Evolutionary conservation across 371 early-diverging fungal species (phyloP), one percentile per base, ranked within the genome.

Genomic region (Haplosporangium sp.): DNA sequence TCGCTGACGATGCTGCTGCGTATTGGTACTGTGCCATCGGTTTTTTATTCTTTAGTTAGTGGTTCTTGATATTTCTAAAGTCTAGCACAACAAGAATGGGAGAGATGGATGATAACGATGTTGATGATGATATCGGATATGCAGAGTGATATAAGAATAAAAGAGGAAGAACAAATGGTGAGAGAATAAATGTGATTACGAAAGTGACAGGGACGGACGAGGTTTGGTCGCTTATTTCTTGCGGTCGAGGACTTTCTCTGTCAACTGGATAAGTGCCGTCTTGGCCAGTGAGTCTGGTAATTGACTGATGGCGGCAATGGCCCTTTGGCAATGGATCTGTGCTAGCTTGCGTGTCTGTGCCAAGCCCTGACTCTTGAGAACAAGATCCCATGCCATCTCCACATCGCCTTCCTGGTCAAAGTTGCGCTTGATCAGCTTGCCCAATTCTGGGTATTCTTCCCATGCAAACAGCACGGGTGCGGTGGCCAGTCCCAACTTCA

Each of bases 401-500:
- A 85, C 87, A 74, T 94, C 93, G 6, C 90, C 93, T 40, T 86
- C 74, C 11, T 83, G 59, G 14, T 84, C 67, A 76, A 98, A 98
- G 67, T 93, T 92, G 45, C 98, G 93, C 55, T 94, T 92, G 54
- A 97, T 94, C 54, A 96, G 77, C 10, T 90, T 90, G 6, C 90
- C 92, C 47, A 98, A 82, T 73, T 95, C 93, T 0, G 97, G 94
- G 70, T 84, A 94, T 80, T 94, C 91, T 69, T 95, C 92, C 84
- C 94, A 94, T 2, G 98, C 97, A 76, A 92, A 96, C 43, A 98
- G 82, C 1, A 98, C 96, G 0, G 98, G 98, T 4, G 97, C 98
- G 13, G 98, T 97, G 0, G 96, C 95, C 68, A 95, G 82, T 6
- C 95, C 97, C 8, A 95, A 85, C 72, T 93, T 88, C 52, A 96